phyloP scores from a whole-genome alignment of 148 eudicot species.

The Chenopodium formosanum region DNA sequence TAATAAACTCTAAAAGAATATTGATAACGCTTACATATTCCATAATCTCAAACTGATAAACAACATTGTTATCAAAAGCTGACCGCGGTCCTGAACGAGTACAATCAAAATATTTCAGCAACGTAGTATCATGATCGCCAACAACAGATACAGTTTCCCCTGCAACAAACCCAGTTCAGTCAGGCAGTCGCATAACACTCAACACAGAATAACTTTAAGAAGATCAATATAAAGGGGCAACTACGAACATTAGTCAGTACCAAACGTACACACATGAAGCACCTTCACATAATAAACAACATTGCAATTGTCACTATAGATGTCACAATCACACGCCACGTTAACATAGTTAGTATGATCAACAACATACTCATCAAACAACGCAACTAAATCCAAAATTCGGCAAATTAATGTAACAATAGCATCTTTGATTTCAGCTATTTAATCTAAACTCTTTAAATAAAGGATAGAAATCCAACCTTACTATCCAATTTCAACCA shows the following conservation, averaged over 20 bases:
- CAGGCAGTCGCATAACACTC: neutral
- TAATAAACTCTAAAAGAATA: neutral
- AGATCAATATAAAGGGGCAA: neutral
- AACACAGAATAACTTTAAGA: neutral
- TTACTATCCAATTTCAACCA: neutral
- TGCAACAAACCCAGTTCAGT: slow-evolving; percentile 30
- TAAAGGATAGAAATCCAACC: neutral
- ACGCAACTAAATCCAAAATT: neutral
- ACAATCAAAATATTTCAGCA: slow-evolving; percentile 89
- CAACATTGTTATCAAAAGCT: slow-evolving; percentile 88
- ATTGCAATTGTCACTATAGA: neutral
- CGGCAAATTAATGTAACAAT: neutral
- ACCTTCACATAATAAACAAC: neutral
- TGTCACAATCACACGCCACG: neutral
- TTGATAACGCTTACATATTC: slow-evolving; percentile 71
- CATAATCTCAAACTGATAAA: slow-evolving; percentile 93
- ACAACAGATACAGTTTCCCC: slow-evolving; percentile 94
- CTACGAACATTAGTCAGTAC: neutral
- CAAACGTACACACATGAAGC: neutral
- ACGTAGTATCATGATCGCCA: slow-evolving; percentile 86
- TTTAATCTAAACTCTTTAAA: neutral
- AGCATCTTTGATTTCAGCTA: neutral
- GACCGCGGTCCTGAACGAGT: slow-evolving; percentile 98
- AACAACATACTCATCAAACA: neutral
- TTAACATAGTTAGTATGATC: neutral